phyloP scores from a whole-genome alignment of 768 basidiomycete genomes.

The Dentipellis fragilis region DNA sequence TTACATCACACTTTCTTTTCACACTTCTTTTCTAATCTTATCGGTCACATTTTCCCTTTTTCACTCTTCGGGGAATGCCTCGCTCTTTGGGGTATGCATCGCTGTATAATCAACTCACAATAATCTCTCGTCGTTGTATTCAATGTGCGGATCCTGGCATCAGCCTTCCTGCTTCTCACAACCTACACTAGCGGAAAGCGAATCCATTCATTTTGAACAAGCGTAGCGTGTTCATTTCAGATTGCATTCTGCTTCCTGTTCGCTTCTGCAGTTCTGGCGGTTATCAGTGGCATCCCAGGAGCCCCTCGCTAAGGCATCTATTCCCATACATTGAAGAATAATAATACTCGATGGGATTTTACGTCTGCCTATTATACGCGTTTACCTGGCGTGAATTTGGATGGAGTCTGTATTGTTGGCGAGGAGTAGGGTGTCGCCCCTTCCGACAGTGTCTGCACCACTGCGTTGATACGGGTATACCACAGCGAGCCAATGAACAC shows the following conservation, averaged over 20 bases:
- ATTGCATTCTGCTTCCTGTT: too few relatives aligned
- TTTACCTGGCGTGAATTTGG: not conserved
- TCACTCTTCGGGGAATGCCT: not conserved
- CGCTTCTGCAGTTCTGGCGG: too few relatives aligned
- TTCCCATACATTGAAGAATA: too few relatives aligned
- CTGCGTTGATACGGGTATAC: constrained; percentile 26
- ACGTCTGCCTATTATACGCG: not conserved
- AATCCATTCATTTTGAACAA: too few relatives aligned
- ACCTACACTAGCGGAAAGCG: too few relatives aligned
- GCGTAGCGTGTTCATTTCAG: too few relatives aligned
- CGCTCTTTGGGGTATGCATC: not conserved
- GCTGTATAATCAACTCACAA: not conserved
- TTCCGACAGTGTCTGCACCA: not conserved
- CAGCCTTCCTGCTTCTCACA: too few relatives aligned
- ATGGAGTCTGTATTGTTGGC: not conserved
- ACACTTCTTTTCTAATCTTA: not conserved
- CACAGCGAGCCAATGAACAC: constrained; percentile 62
- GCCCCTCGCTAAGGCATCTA: too few relatives aligned
- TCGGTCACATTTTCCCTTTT: not conserved
- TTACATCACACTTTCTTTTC: not conserved
- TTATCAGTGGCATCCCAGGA: too few relatives aligned
- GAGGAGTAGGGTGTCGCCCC: not conserved
- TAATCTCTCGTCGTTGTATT: not conserved
- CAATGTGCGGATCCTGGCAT: not conserved
- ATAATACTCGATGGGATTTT: too few relatives aligned